These are phyloP conservation scores for Podospora pseudoanserina DNA, from an alignment of 495 filamentous ascomycete genomes.

Conservation along the genomic window DNA sequence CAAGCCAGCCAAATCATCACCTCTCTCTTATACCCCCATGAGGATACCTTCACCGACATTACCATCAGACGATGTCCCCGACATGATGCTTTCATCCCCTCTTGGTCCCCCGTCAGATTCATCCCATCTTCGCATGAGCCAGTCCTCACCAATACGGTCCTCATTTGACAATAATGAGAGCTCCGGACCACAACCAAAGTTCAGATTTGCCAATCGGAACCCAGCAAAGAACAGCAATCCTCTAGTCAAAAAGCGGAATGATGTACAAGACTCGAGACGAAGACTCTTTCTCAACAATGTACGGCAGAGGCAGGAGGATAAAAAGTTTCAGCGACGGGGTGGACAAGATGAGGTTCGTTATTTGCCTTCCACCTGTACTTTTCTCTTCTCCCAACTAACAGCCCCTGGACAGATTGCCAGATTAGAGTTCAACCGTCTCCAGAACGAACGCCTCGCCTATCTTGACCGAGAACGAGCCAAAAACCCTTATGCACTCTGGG, in stretches of 20 bases:
- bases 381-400: constrained; percentile 14
- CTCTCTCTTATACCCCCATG: constrained; percentile 13
- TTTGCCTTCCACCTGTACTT: background rate
- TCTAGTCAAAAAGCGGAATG: constrained; percentile 24
- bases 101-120: constrained; percentile 11
- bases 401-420: constrained; percentile 40
- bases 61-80: background rate
- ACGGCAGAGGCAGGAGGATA: constrained; percentile 64
- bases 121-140: constrained; percentile 12
- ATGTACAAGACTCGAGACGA: constrained; percentile 49
- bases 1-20: constrained; percentile 16
- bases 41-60: background rate
- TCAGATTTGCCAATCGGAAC: constrained; percentile 22
- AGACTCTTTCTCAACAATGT: constrained; percentile 74
- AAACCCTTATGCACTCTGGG: constrained; percentile 14
- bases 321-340: constrained; percentile 59
- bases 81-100: constrained; percentile 8
- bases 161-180: constrained; percentile 1
- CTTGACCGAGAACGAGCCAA: constrained; percentile 37
- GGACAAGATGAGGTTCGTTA: constrained; percentile 71
- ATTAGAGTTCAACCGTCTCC: constrained; percentile 44
- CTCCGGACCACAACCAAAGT: constrained; percentile 5
- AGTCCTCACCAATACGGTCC: constrained; percentile 16
- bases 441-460: constrained; percentile 31
- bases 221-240: constrained; percentile 23